A percentile compares a stretch with the other conserved stretches of the same genome.
These are phyloP conservation scores for Talaromyces sp. DNA, from an alignment of 2,329 filamentous ascomycete species.

Conservation along the genomic window DNA sequence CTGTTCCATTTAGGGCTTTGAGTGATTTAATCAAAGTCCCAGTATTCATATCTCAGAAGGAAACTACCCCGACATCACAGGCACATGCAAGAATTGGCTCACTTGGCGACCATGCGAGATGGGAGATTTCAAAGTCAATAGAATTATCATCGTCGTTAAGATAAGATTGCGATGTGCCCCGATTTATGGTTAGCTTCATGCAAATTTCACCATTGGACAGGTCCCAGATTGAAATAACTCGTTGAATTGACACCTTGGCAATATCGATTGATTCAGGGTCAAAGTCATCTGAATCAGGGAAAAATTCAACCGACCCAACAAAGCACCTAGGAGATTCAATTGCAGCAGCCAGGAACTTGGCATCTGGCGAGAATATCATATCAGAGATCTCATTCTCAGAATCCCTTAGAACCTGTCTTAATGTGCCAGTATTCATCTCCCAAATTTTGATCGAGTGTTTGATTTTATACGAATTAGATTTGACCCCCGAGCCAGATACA, in stretches of 20 bases:
- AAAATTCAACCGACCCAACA: neutral
- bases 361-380: neutral
- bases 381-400: neutral
- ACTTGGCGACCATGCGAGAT: too few species aligned
- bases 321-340: neutral
- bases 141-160: too few species aligned
- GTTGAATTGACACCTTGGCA: too few species aligned
- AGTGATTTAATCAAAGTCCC: neutral
- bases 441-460: too few species aligned
- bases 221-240: too few species aligned
- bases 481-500: too few species aligned
- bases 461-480: too few species aligned
- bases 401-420: neutral
- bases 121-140: too few species aligned
- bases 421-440: neutral
- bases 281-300: neutral
- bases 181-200: too few species aligned
- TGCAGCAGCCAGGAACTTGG: neutral
- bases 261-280: neutral
- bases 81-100: too few species aligned
- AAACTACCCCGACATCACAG: neutral
- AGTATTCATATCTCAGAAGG: neutral
- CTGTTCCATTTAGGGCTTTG: neutral
- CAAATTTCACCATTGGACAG: too few species aligned
- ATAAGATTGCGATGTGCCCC: too few species aligned